Evolutionary conservation across 2,329 filamentous ascomycete genomes (phyloP).

Genomic region (Hypoxylon rubiginosum): DNA sequence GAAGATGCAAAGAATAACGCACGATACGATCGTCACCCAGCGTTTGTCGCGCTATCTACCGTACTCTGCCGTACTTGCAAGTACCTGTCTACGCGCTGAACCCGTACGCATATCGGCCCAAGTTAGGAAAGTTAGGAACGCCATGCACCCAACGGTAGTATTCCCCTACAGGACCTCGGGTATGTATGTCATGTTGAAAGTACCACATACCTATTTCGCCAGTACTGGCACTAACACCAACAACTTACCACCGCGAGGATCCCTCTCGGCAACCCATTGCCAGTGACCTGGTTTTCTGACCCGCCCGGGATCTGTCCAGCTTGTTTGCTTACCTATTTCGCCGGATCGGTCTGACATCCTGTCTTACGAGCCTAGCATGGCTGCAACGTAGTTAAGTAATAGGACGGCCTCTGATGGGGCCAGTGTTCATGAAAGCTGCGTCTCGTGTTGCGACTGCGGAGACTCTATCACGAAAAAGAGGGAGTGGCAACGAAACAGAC

Average conservation of each 20-base stretch:
- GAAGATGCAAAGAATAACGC: conserved; percentile 32
- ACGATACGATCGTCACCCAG: conserved; percentile 27
- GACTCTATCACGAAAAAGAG: conserved; percentile 29
- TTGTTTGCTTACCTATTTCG: conserved; percentile 21
- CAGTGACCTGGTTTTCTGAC: conserved; percentile 37
- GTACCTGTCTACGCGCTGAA: conserved; percentile 11
- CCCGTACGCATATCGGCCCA: conserved; percentile 28
- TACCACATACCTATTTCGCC: conserved; percentile 34
- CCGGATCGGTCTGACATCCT: conserved; percentile 19
- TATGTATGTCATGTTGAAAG: conserved; percentile 40
- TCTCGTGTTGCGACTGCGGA: conserved; percentile 35
- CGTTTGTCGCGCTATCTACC: conserved; percentile 35
- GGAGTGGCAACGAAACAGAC: conserved; percentile 31
- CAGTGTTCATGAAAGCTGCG: conserved; percentile 10
- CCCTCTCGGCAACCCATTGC: conserved; percentile 31
- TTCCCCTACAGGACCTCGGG: conserved; percentile 24
- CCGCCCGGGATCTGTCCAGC: conserved; percentile 6
- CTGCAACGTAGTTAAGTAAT: conserved; percentile 40
- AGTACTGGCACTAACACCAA: conserved; percentile 8
- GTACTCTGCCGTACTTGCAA: not conserved
- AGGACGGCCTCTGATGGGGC: conserved; percentile 23
- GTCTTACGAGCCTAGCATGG: conserved; percentile 34
- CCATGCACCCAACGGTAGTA: conserved; percentile 33
- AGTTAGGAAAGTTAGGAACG: conserved; percentile 32
- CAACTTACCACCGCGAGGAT: conserved; percentile 25